A percentile compares a stretch with the other conserved stretches of the same genome.
phyloP scores from a whole-genome alignment of 768 basidiomycete genomes.

The Agrocybe praecox region DNA sequence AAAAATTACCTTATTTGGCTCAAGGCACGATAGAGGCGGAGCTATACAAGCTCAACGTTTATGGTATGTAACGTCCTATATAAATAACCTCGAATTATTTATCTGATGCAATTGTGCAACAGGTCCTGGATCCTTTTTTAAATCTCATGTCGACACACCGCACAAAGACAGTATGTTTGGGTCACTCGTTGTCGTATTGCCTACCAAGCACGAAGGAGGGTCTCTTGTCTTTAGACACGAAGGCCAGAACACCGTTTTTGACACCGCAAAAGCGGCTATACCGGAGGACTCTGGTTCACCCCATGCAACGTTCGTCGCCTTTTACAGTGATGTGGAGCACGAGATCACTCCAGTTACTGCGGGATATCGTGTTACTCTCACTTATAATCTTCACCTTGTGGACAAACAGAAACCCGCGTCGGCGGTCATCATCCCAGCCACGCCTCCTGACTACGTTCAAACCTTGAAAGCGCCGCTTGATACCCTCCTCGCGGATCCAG shows the following conservation, averaged over 20 bases:
- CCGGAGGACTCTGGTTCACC: too few species aligned
- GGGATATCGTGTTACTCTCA: constrained; percentile 41
- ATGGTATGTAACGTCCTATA: background rate
- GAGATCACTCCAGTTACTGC: constrained; percentile 34
- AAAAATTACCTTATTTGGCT: constrained; percentile 27
- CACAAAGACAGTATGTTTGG: constrained; percentile 45
- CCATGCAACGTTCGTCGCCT: constrained; percentile 32
- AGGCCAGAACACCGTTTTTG: constrained; percentile 33
- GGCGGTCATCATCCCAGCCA: too few species aligned
- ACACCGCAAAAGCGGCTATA: constrained; percentile 28
- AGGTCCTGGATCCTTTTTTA: constrained; percentile 42
- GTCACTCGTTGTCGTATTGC: constrained; percentile 49
- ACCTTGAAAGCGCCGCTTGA: too few species aligned
- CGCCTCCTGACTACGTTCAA: too few species aligned
- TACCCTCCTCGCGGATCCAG: too few species aligned
- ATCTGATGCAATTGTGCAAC: background rate
- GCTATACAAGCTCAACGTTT: background rate
- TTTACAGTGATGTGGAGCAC: constrained; percentile 41
- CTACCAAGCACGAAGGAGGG: constrained; percentile 30
- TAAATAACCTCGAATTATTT: too few species aligned
- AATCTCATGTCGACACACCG: constrained; percentile 49
- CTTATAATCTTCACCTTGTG: constrained; percentile 41
- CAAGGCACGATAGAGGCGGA: constrained; percentile 1
- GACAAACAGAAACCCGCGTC: too few species aligned
- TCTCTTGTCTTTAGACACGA: constrained; percentile 27